A percentile compares a stretch with the other conserved stretches of the same genome.
Evolutionary conservation across 768 basidiomycete genomes (phyloP).

Genomic region (Rhizopogon sp.): DNA sequence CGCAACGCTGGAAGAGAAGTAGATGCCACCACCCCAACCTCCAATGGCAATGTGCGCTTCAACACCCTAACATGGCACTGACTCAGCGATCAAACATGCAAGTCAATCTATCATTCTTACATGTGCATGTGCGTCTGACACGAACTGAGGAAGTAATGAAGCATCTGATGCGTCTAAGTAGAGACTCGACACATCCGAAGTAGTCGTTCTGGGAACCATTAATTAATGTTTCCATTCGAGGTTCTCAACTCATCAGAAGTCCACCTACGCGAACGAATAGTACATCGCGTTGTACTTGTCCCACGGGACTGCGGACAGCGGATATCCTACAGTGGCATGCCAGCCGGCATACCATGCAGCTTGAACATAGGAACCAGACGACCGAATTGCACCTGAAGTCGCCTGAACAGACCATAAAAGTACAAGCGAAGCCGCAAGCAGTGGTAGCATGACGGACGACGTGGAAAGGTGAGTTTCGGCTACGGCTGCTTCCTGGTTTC

Average conservation of each 20-base stretch:
- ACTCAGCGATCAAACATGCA: background rate
- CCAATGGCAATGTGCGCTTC: slow-evolving; percentile 57
- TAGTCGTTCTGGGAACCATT: background rate
- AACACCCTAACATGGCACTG: slow-evolving; percentile 37
- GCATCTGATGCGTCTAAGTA: slow-evolving; percentile 2
- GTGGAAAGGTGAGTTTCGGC: background rate
- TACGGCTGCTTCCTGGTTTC: background rate
- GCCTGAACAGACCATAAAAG: background rate
- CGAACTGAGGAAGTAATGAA: background rate
- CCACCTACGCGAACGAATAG: slow-evolving; percentile 55
- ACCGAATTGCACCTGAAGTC: background rate
- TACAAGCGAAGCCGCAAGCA: background rate
- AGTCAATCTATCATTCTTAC: background rate
- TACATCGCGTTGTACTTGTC: slow-evolving; percentile 48
- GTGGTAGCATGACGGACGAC: background rate
- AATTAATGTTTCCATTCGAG: background rate
- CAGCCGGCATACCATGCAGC: slow-evolving; percentile 2
- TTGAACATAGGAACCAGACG: background rate
- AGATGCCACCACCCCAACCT: slow-evolving; percentile 62
- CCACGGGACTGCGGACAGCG: slow-evolving; percentile 42
- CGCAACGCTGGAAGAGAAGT: slow-evolving; percentile 55
- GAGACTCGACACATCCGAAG: background rate
- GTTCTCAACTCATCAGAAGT: too few species aligned
- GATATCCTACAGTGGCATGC: slow-evolving; percentile 27
- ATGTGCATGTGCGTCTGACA: slow-evolving; percentile 3